phyloP scores from a whole-genome alignment of 306 rosid species.

The Vigna angularis region DNA sequence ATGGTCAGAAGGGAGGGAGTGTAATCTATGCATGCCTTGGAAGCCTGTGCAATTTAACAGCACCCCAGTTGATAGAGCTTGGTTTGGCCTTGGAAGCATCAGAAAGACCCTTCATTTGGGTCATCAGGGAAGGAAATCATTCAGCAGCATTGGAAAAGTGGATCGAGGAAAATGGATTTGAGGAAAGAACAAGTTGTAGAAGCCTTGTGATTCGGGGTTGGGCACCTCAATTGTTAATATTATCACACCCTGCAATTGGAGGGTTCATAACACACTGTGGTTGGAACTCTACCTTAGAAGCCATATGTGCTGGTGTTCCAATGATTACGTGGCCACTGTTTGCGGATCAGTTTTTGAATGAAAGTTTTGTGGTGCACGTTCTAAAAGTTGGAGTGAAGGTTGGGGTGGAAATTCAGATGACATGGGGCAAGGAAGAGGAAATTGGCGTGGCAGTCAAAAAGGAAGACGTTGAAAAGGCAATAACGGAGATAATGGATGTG shows the following conservation, averaged over 20 bases:
- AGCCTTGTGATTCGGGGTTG: constrained; percentile 66
- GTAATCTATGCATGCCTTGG: constrained; percentile 69
- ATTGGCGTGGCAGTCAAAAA: constrained; percentile 53
- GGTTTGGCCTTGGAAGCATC: constrained; percentile 68
- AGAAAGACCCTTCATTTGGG: constrained; percentile 68
- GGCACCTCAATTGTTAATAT: constrained; percentile 67
- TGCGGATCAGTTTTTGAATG: constrained; percentile 67
- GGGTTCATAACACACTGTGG: constrained; percentile 76
- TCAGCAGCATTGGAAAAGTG: constrained; percentile 54
- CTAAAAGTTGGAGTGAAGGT: constrained; percentile 58
- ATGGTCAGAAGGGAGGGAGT: constrained; percentile 45
- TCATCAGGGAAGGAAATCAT: constrained; percentile 45
- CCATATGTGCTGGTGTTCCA: constrained; percentile 59
- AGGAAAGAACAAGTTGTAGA: constrained; percentile 52
- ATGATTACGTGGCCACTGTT: constrained; percentile 71
- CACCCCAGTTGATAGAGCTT: constrained; percentile 55
- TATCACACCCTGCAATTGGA: constrained; percentile 59
- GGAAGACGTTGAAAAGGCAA: constrained; percentile 53
- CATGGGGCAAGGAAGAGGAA: constrained; percentile 60
- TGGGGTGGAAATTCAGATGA: constrained; percentile 53
- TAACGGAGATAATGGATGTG: constrained; percentile 54
- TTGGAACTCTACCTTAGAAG: constrained; percentile 74
- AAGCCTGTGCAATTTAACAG: constrained; percentile 50
- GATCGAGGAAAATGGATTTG: constrained; percentile 55
- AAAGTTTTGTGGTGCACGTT: constrained; percentile 56